Percentiles rank a stretch among this genome's conserved stretches.
Conservation (phyloP, 176 grass and related monocot species). For the Elymus sibiricus region DNA sequence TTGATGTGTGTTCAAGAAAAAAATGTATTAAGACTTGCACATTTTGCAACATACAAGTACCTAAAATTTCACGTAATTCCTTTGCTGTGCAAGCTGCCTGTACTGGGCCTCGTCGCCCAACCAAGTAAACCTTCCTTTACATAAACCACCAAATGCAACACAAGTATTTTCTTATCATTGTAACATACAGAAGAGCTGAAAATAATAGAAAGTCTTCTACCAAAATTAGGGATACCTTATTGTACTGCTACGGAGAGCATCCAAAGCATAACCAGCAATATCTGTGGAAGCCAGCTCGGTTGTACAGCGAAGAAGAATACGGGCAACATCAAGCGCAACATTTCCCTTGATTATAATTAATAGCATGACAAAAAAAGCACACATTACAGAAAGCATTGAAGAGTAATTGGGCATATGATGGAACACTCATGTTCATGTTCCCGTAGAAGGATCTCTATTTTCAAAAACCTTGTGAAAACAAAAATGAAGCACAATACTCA, state of each 20-base stretch:
- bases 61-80: constrained; percentile 86
- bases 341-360: constrained; percentile 59
- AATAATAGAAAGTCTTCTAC: not conserved
- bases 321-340: constrained; percentile 94
- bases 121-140: constrained; percentile 84
- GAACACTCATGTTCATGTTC: not conserved
- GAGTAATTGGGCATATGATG: not conserved
- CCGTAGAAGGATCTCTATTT: not conserved
- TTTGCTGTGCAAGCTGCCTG: constrained; percentile 94
- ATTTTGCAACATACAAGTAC: constrained; percentile 37
- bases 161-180: constrained; percentile 10
- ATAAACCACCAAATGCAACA: constrained; percentile 19
- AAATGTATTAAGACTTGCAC: not conserved
- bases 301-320: constrained; percentile 70
- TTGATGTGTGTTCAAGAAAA: too few species aligned
- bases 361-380: not conserved
- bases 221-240: constrained; percentile 57
- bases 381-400: not conserved
- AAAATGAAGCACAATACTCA: not conserved
- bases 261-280: constrained; percentile 82
- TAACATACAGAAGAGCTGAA: constrained; percentile 15
- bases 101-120: constrained; percentile 80
- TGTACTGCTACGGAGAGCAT: constrained; percentile 55
- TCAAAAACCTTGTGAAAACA: not conserved
- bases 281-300: constrained; percentile 78